Percentiles rank a stretch among this genome's conserved stretches.
Conservation (phyloP, 345 rosid genomes). For the Heritiera fomes region DNA sequence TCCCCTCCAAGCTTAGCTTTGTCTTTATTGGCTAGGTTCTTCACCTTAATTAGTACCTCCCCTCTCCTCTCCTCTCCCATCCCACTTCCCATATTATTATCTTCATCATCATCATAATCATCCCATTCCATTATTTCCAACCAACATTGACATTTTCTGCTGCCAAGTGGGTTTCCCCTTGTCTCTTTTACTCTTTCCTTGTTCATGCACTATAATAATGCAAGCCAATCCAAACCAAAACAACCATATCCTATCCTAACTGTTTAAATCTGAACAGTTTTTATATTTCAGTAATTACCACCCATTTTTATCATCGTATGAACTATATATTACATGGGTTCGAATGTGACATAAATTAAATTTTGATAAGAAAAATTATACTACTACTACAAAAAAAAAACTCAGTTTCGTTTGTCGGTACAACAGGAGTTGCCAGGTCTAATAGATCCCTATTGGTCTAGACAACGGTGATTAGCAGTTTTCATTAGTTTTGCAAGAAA, state of each 20-base stretch:
- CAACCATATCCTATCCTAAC: background rate
- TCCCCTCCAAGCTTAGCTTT: slow-evolving; percentile 14
- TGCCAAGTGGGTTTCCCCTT: slow-evolving; percentile 14
- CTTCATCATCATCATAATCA: background rate
- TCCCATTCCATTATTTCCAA: background rate
- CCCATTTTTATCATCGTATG: background rate
- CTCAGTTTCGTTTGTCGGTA: too few species aligned
- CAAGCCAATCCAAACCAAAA: background rate
- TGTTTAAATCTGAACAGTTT: background rate
- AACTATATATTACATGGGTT: background rate
- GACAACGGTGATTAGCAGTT: too few species aligned
- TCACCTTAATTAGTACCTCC: slow-evolving; percentile 13
- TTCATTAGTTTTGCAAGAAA: too few species aligned
- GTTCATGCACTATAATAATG: slow-evolving; percentile 8
- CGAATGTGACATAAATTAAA: too few species aligned
- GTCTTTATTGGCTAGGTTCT: slow-evolving; percentile 47
- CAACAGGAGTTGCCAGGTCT: too few species aligned
- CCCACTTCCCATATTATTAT: background rate
- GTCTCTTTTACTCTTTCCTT: background rate
- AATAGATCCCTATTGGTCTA: background rate
- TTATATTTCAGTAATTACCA: background rate
- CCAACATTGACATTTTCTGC: slow-evolving; percentile 11
- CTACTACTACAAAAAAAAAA: too few species aligned
- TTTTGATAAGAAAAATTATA: too few species aligned
- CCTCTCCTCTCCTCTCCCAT: background rate